Conservation (phyloP, 2,329 filamentous ascomycete species). For the Fusarium sp. region DNA sequence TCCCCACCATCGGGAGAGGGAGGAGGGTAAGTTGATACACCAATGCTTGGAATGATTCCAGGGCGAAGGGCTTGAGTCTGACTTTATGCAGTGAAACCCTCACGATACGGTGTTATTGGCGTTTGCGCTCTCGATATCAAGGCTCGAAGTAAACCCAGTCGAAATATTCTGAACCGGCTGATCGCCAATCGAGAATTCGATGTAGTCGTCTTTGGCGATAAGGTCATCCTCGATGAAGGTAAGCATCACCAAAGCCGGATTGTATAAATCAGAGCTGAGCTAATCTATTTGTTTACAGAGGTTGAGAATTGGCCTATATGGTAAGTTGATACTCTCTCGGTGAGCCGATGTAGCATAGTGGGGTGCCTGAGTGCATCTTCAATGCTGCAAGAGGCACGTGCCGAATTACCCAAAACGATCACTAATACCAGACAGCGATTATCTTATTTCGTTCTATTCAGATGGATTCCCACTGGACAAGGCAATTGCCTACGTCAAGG, state of each 20-base stretch:
- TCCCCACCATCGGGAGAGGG: conserved; percentile 66
- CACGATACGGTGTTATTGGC: conserved; percentile 78
- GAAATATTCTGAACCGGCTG: conserved; percentile 93
- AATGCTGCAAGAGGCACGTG: conserved; percentile 45
- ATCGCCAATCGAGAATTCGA: conserved; percentile 94
- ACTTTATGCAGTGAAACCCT: conserved; percentile 62
- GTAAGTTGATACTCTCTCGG: conserved; percentile 58
- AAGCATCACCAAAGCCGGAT: conserved; percentile 43
- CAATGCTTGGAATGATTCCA: background rate
- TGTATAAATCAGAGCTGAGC: conserved; percentile 13
- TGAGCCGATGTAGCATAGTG: conserved; percentile 53
- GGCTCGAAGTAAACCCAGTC: conserved; percentile 94
- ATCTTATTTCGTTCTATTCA: conserved; percentile 97
- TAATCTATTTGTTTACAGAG: conserved; percentile 58
- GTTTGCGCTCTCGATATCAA: conserved; percentile 97
- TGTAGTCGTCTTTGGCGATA: conserved; percentile 97
- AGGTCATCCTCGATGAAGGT: conserved; percentile 96
- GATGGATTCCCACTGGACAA: conserved; percentile 98
- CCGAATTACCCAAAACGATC: conserved; percentile 36
- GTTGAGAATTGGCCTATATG: conserved; percentile 97
- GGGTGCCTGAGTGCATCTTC: conserved; percentile 36
- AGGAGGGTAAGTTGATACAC: conserved; percentile 58
- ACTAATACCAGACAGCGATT: conserved; percentile 69
- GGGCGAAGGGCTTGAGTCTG: conserved; percentile 36
- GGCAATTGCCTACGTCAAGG: conserved; percentile 92